Evolutionary conservation across 768 basidiomycete species (phyloP).

Genomic region (Leccinum broughii): DNA sequence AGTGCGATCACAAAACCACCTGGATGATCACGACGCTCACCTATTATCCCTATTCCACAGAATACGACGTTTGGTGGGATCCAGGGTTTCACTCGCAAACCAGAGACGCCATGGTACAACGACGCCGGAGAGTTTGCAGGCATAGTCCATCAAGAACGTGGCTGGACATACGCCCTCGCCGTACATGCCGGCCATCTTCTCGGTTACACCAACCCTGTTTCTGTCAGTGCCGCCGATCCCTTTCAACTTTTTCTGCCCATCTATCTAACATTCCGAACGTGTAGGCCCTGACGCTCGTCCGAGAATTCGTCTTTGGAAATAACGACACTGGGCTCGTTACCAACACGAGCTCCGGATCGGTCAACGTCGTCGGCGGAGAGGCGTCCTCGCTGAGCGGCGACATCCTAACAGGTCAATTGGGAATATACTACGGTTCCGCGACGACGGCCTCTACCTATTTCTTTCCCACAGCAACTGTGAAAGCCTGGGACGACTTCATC

Average conservation of each 20-base stretch:
- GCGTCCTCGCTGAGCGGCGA: conserved; percentile 44
- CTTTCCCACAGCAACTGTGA: conserved; percentile 54
- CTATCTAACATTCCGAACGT: neutral
- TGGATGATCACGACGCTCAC: neutral
- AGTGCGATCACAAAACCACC: conserved; percentile 30
- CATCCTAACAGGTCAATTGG: conserved; percentile 54
- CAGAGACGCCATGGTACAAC: conserved; percentile 67
- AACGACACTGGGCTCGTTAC: conserved; percentile 60
- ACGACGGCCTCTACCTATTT: conserved; percentile 53
- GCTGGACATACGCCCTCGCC: conserved; percentile 47
- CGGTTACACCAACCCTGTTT: conserved; percentile 36
- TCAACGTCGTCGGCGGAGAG: conserved; percentile 51
- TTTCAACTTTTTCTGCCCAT: neutral
- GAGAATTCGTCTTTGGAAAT: conserved; percentile 67
- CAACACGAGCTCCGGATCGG: conserved; percentile 20
- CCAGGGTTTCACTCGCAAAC: conserved; percentile 69
- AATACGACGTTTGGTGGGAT: conserved; percentile 81
- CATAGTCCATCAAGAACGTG: conserved; percentile 73
- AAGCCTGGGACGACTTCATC: conserved; percentile 56
- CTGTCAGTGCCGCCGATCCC: conserved; percentile 41
- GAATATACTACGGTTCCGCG: conserved; percentile 54
- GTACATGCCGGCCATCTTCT: conserved; percentile 42
- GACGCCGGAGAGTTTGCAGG: conserved; percentile 61
- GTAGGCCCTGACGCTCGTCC: conserved; percentile 60
- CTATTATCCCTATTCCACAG: conserved; percentile 31